Evolutionary conservation across 306 rosid species (phyloP), one percentile per base, ranked within the genome.

Genomic region (Citrullus mucosospermus): DNA sequence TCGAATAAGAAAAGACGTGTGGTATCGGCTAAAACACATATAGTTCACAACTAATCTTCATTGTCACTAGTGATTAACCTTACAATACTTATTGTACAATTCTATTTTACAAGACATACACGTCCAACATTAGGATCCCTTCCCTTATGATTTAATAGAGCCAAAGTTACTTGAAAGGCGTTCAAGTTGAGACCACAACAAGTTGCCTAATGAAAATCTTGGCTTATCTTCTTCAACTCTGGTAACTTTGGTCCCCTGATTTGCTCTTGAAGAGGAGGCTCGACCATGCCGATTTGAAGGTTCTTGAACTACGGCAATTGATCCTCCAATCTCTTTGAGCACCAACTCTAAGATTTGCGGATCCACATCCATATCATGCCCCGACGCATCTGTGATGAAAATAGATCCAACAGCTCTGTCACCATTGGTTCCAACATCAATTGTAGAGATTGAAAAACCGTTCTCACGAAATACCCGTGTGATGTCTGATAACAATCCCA

Each of bases 101-200:
- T 16, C 25, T 71, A 25, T 46, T 4, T 4, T 72, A 72, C 77
- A 30, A 8, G 13, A 70, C 4, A 13, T 69, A 50, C 46, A 50
- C 28, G 28, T 25, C 77, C 60, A 72, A 50, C 44, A 30, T 28
- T 3, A 50, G 28, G 22, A 48, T 50, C 60, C 77, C 60, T 6
- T 84, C 57, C n/a, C 17, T 14, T 22, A 85, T 6, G 87, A 83
- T 82, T 79, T 80, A 6, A 88, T 79, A 71, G 88, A 78, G 66
- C 90, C 82, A n/a, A 90, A 89, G 67, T 69, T 87, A 66, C 80
- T 17, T 0, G 96, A 92, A 56, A 96, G 84, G 32, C 97, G 86
- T 75, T 84, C 99, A 5, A 96, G 79, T 25, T 84, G 96, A 38
- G 97, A 86, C 98, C 99, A 81, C 8, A 96, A 60, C 85, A 90